Percentiles rank a stretch among this genome's conserved stretches.
Conservation (phyloP, 2,329 filamentous ascomycete genomes). For the Fusarium falciforme region DNA sequence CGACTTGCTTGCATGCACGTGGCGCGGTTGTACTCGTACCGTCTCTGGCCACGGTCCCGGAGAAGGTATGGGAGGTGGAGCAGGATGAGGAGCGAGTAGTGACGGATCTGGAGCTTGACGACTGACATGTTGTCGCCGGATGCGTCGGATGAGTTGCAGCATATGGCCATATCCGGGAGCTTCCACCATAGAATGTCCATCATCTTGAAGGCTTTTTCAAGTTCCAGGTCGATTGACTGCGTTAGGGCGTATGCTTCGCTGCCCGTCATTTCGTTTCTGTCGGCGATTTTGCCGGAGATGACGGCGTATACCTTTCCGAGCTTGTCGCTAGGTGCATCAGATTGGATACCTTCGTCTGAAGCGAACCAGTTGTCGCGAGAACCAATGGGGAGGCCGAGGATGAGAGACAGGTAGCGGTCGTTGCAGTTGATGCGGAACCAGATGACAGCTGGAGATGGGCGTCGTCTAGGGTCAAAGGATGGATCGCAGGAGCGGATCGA, state of each 20-base stretch:
- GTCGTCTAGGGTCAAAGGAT: constrained; percentile 45
- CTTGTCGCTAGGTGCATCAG: constrained; percentile 53
- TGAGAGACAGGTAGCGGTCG: constrained; percentile 63
- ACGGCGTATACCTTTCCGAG: constrained; percentile 59
- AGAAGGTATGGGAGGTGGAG: constrained; percentile 68
- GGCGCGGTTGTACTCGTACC: constrained; percentile 57
- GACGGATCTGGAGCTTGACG: constrained; percentile 61
- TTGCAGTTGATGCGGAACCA: constrained; percentile 63
- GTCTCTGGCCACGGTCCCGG: constrained; percentile 54
- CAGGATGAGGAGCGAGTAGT: constrained; percentile 62
- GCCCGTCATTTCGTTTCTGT: constrained; percentile 55
- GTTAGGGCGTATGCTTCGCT: constrained; percentile 55
- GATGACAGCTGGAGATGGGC: constrained; percentile 44
- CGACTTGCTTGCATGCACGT: constrained; percentile 63
- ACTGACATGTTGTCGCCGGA: constrained; percentile 41
- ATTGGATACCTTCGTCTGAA: constrained; percentile 39
- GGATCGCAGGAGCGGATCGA: constrained; percentile 54
- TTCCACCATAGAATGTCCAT: constrained; percentile 64
- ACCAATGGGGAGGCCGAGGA: constrained; percentile 62
- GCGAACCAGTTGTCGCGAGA: constrained; percentile 55
- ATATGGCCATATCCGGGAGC: constrained; percentile 43
- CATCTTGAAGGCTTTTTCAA: constrained; percentile 55
- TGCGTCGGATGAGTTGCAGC: constrained; percentile 32
- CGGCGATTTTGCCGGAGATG: constrained; percentile 58
- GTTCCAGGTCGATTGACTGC: constrained; percentile 59